These are phyloP conservation scores for Clonostachys byssicola DNA, from an alignment of 2,329 filamentous ascomycete species.

Conservation along the genomic window DNA sequence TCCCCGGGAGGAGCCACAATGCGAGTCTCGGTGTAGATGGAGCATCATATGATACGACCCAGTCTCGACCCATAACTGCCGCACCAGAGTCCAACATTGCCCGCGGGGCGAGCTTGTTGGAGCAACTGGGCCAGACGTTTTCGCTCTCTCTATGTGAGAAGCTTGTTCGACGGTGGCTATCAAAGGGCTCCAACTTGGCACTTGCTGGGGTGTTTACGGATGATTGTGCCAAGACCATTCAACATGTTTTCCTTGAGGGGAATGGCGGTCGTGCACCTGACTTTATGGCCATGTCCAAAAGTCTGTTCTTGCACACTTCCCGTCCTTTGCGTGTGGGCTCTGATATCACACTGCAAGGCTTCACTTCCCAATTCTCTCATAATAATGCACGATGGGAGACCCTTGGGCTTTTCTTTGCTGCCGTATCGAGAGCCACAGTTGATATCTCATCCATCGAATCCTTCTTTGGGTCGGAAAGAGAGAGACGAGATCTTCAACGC, in stretches of 20 bases:
- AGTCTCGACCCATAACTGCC: constrained; percentile 1
- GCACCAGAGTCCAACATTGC: constrained; percentile 2
- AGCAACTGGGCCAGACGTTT: not conserved
- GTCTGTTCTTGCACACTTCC: constrained; percentile 5
- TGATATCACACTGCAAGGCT: constrained; percentile 2
- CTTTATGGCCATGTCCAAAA: constrained; percentile 1
- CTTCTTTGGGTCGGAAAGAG: constrained; percentile 6
- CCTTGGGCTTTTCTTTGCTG: constrained; percentile 13
- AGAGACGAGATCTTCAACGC: constrained; percentile 7
- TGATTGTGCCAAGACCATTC: not conserved
- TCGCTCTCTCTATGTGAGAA: not conserved
- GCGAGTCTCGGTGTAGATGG: not conserved
- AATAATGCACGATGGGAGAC: constrained; percentile 12
- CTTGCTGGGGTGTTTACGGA: constrained; percentile 3
- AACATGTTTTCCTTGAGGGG: too few species aligned
- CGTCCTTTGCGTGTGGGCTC: constrained; percentile 1
- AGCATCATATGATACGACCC: constrained; percentile 3
- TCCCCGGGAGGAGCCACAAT: too few species aligned
- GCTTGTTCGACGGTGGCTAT: constrained; percentile 3
- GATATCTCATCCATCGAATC: constrained; percentile 6
- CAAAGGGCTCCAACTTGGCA: constrained; percentile 4
- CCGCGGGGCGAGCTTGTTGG: constrained; percentile 2
- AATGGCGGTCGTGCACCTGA: too few species aligned
- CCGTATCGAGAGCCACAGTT: constrained; percentile 12
- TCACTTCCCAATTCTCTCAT: too few species aligned